Conservation (phyloP, 768 basidiomycete species). For the Boletus sp. region DNA sequence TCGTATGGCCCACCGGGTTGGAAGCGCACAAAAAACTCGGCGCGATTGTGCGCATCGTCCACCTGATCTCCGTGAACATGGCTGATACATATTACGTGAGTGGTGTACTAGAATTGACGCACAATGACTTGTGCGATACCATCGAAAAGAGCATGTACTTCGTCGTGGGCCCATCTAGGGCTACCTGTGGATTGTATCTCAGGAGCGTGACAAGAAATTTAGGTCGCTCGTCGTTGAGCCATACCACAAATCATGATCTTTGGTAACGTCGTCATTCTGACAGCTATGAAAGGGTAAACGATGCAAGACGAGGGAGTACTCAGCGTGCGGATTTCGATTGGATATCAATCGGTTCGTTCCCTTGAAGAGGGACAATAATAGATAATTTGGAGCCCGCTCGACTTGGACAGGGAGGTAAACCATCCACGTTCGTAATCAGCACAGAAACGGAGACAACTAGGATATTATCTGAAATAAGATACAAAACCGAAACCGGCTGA, state of each 20-base stretch:
- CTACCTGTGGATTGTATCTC: conserved; percentile 38
- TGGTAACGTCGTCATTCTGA: conserved; percentile 11
- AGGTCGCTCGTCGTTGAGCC: not conserved
- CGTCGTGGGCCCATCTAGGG: conserved; percentile 76
- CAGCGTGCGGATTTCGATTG: not conserved
- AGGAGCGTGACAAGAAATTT: not conserved
- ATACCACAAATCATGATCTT: conserved; percentile 31
- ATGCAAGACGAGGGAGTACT: not conserved
- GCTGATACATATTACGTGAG: not conserved
- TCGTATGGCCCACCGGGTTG: conserved; percentile 45
- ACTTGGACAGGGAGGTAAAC: not conserved
- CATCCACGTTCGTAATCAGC: not conserved
- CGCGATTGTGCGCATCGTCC: conserved; percentile 43
- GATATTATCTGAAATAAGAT: not conserved
- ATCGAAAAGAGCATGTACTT: conserved; percentile 57
- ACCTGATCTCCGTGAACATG: conserved; percentile 3
- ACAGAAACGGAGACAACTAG: not conserved
- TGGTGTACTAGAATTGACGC: conserved; percentile 28
- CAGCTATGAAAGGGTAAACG: not conserved
- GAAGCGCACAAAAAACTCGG: conserved; percentile 45
- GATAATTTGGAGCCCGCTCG: not conserved
- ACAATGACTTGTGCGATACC: conserved; percentile 74
- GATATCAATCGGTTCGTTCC: not conserved
- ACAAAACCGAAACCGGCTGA: not conserved
- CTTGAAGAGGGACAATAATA: not conserved